Percentiles rank a stretch among this genome's conserved stretches.
These are phyloP conservation scores for Zygosaccharomyces bisporus DNA, from an alignment of 805 yeast species.

Conservation along the genomic window DNA sequence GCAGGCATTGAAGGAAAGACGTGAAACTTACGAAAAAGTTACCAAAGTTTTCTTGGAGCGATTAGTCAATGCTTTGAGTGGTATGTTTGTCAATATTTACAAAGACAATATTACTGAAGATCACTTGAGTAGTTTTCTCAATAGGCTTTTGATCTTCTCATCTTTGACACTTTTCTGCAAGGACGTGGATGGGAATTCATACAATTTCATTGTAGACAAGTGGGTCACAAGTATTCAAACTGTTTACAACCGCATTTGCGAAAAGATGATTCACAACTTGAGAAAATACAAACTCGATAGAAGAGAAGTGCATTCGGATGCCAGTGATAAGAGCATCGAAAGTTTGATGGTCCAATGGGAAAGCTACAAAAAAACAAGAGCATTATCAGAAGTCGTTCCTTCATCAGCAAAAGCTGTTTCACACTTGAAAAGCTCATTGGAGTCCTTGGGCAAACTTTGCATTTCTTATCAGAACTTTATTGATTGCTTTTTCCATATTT, in stretches of 20 bases:
- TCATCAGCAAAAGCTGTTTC: slow-evolving; percentile 9
- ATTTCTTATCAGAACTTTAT: slow-evolving; percentile 48
- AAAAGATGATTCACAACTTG: slow-evolving; percentile 9
- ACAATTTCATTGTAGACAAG: slow-evolving; percentile 39
- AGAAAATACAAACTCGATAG: slow-evolving; percentile 10
- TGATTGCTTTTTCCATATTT: slow-evolving; percentile 44
- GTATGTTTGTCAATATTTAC: slow-evolving; percentile 41
- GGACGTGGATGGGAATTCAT: slow-evolving; percentile 49
- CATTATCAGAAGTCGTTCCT: slow-evolving; percentile 11
- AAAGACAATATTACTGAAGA: slow-evolving; percentile 32
- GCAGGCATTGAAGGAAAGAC: slow-evolving; percentile 68
- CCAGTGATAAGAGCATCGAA: not conserved
- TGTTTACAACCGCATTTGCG: slow-evolving; percentile 36
- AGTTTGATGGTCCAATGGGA: slow-evolving; percentile 19
- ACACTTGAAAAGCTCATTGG: slow-evolving; percentile 15
- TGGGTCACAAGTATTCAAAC: slow-evolving; percentile 39
- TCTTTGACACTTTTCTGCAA: slow-evolving; percentile 57
- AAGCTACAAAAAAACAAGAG: slow-evolving; percentile 14
- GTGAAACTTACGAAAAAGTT: slow-evolving; percentile 54
- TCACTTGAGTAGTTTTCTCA: slow-evolving; percentile 33
- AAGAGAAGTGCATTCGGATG: slow-evolving; percentile 12
- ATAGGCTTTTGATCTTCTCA: slow-evolving; percentile 43
- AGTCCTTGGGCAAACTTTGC: slow-evolving; percentile 28
- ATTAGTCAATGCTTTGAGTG: slow-evolving; percentile 42
- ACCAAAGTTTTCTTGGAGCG: slow-evolving; percentile 48